Evolutionary conservation across 2,329 filamentous ascomycete species (phyloP).

Genomic region (Lithohypha guttulata): DNA sequence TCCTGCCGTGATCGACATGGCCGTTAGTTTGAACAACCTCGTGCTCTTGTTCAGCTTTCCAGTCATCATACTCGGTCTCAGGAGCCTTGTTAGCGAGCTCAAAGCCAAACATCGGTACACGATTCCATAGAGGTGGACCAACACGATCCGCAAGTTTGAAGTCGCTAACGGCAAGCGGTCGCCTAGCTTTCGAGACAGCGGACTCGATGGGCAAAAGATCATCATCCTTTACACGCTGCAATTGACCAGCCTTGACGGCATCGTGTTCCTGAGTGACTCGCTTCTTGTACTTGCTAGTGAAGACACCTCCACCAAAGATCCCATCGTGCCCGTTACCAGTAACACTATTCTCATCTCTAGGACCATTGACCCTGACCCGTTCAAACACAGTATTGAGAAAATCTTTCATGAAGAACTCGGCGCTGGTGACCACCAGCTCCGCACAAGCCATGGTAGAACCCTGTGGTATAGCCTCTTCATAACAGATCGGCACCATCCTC

Average conservation of each 20-base stretch:
- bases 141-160: slow-evolving; percentile 65
- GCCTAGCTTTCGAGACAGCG: slow-evolving; percentile 60
- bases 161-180: slow-evolving; percentile 66
- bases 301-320: slow-evolving; percentile 51
- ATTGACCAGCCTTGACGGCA: slow-evolving; percentile 58
- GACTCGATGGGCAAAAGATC: slow-evolving; percentile 73
- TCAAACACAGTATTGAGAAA: slow-evolving; percentile 45
- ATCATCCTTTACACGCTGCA: slow-evolving; percentile 58
- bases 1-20: slow-evolving; percentile 10
- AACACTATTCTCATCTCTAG: slow-evolving; percentile 33
- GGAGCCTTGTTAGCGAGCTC: slow-evolving; percentile 60
- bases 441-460: slow-evolving; percentile 45
- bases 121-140: slow-evolving; percentile 62
- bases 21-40: slow-evolving; percentile 11
- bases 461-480: slow-evolving; percentile 50
- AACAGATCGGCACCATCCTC: slow-evolving; percentile 55
- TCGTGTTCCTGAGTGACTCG: slow-evolving; percentile 69
- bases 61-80: slow-evolving; percentile 64
- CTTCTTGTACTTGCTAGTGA: slow-evolving; percentile 65
- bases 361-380: slow-evolving; percentile 45
- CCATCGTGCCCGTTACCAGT: slow-evolving; percentile 41
- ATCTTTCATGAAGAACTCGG: slow-evolving; percentile 54
- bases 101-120: slow-evolving; percentile 65
- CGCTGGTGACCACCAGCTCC: slow-evolving; percentile 50
- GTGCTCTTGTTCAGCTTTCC: slow-evolving; percentile 35